Percentiles rank a stretch among this genome's conserved stretches.
Conservation (phyloP, 1,284 basidiomycete species). For the Heterobasidion parviporum region DNA sequence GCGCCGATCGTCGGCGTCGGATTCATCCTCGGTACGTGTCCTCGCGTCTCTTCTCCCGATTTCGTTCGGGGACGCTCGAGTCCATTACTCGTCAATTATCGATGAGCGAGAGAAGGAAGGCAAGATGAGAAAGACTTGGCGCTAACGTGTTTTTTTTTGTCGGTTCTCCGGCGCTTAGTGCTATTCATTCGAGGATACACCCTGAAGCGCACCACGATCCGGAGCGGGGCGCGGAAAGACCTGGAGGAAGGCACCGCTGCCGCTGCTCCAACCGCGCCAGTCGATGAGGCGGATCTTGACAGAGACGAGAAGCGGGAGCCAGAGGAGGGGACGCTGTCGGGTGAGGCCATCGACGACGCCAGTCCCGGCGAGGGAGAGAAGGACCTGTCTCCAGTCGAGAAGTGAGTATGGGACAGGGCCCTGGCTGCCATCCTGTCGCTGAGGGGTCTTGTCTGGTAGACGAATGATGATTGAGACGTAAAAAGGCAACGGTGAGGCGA, state of each 20-base stretch:
- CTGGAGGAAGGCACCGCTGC: conserved; percentile 9
- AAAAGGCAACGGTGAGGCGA: no score
- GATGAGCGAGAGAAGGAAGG: not conserved
- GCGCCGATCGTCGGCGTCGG: conserved; percentile 52
- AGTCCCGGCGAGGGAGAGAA: no score
- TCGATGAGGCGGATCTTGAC: not conserved
- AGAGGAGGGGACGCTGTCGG: not conserved
- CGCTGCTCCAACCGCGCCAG: not conserved
- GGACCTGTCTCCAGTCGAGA: no score
- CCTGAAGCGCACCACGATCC: conserved; percentile 47
- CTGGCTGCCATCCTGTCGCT: no score
- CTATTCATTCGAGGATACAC: conserved; percentile 56
- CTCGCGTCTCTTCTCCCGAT: not conserved
- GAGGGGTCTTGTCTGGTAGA: no score
- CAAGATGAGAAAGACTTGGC: not conserved
- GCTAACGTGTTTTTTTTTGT: not conserved
- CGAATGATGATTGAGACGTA: no score
- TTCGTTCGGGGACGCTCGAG: not conserved
- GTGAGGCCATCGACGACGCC: not conserved
- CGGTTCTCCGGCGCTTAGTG: conserved; percentile 14
- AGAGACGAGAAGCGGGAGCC: not conserved
- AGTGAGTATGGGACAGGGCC: no score
- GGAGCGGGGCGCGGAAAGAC: conserved; percentile 22
- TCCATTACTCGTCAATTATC: not conserved
- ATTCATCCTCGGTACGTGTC: conserved; percentile 46